A percentile compares a stretch with the other conserved stretches of the same genome.
Conservation (phyloP, 1,139 yeast genomes). For the Lodderomyces theae region DNA sequence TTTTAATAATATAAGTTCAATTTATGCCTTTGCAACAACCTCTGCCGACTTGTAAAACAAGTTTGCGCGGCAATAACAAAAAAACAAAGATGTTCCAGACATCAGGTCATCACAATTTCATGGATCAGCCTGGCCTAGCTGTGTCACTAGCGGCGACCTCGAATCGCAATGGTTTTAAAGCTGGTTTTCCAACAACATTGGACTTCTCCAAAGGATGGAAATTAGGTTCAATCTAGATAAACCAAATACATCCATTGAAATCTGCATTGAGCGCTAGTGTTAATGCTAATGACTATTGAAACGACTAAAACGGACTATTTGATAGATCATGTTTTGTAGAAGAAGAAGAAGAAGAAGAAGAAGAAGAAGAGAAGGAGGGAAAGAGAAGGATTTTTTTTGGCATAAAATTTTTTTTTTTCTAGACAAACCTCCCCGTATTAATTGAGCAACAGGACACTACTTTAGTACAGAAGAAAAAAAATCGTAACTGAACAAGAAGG, state of each 20-base stretch:
- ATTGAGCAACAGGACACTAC: neutral
- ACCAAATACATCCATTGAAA: slow-evolving; percentile 13
- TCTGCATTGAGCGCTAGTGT: slow-evolving; percentile 9
- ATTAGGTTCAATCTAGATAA: slow-evolving; percentile 25
- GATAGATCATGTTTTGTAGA: neutral
- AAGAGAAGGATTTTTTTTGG: too few relatives aligned
- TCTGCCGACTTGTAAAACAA: neutral
- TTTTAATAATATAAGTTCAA: neutral
- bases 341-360: slow-evolving; percentile 7
- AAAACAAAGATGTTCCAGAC: slow-evolving; percentile 57
- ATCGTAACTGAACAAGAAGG: neutral
- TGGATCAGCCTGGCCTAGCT: slow-evolving; percentile 62
- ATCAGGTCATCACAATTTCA: slow-evolving; percentile 76
- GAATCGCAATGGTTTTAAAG: slow-evolving; percentile 84
- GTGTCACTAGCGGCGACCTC: slow-evolving; percentile 66
- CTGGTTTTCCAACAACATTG: slow-evolving; percentile 23
- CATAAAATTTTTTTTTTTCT: neutral
- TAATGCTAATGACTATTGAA: slow-evolving; percentile 9
- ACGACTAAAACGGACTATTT: slow-evolving; percentile 4
- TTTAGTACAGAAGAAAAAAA: neutral
- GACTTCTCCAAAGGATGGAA: slow-evolving; percentile 13
- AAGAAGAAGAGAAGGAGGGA: neutral
- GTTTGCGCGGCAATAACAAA: too few relatives aligned
- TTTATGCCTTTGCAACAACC: too few relatives aligned
- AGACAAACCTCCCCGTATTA: too few relatives aligned